Evolutionary conservation across 2,329 filamentous ascomycete genomes (phyloP).

Genomic region (Monosporascus sp.): DNA sequence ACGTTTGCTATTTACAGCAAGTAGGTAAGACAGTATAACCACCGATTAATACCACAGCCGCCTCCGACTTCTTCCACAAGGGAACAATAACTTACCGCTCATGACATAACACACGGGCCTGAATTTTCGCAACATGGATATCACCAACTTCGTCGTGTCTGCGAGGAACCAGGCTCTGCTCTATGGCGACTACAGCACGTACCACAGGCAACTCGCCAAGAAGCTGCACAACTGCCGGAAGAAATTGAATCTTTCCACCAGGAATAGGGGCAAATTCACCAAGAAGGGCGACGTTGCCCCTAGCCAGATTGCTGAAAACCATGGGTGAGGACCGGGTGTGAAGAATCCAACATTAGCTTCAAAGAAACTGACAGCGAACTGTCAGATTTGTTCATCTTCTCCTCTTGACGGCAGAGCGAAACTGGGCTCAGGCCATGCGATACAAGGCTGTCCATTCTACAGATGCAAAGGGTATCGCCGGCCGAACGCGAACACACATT

Average conservation of each 20-base stretch:
- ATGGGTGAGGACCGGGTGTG: slow-evolving; percentile 56
- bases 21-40: no score
- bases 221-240: slow-evolving; percentile 78
- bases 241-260: slow-evolving; percentile 77
- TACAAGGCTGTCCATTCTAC: slow-evolving; percentile 80
- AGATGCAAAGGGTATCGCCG: slow-evolving; percentile 73
- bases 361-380: slow-evolving; percentile 7
- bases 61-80: no score
- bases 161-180: slow-evolving; percentile 79
- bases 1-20: no score
- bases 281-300: slow-evolving; percentile 66
- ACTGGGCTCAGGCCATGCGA: slow-evolving; percentile 93
- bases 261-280: slow-evolving; percentile 80
- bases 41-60: no score
- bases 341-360: neutral
- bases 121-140: slow-evolving; percentile 60
- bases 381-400: slow-evolving; percentile 70
- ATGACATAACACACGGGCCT: no score
- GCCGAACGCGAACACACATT: slow-evolving; percentile 80
- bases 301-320: slow-evolving; percentile 67
- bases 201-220: slow-evolving; percentile 73
- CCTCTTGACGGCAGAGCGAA: slow-evolving; percentile 80
- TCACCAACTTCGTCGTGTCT: slow-evolving; percentile 77
- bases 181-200: slow-evolving; percentile 82
- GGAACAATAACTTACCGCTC: no score